Conservation (phyloP, 768 basidiomycete species). For the Dictyophora rubrovolvata region DNA sequence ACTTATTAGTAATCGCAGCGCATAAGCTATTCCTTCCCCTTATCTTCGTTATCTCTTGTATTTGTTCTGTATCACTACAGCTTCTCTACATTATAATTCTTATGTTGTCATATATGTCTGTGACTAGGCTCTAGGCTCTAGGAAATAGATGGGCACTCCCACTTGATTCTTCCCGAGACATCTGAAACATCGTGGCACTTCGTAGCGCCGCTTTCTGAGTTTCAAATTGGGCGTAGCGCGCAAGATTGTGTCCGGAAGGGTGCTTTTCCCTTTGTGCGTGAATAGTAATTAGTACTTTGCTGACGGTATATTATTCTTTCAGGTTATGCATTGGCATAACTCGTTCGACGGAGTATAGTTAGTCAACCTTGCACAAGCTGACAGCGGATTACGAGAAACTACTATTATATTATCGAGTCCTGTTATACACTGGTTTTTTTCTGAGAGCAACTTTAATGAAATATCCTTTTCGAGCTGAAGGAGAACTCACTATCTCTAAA, state of each 20-base stretch:
- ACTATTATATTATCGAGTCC: no score
- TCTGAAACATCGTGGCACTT: neutral
- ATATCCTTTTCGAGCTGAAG: no score
- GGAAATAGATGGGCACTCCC: neutral
- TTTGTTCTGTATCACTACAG: neutral
- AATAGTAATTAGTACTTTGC: no score
- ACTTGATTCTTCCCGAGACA: neutral
- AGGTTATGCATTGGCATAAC: no score
- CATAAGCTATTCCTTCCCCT: neutral
- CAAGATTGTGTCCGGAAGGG: no score
- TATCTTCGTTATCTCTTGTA: neutral
- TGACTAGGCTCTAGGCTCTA: neutral
- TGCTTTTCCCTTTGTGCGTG: no score
- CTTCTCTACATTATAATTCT: neutral
- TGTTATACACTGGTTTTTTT: neutral
- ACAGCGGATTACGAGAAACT: no score
- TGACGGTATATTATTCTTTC: no score
- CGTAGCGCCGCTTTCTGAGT: neutral
- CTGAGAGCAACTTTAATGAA: neutral
- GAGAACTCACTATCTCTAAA: neutral
- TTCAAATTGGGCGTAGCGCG: neutral
- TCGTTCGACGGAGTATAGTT: no score
- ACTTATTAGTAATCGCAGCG: slow-evolving; percentile 10
- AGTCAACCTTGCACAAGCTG: no score
- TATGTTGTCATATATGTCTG: neutral